Percentiles rank a stretch among this genome's conserved stretches.
Conservation (phyloP, 768 basidiomycete species). For the Candolleomyces eurysporus region DNA sequence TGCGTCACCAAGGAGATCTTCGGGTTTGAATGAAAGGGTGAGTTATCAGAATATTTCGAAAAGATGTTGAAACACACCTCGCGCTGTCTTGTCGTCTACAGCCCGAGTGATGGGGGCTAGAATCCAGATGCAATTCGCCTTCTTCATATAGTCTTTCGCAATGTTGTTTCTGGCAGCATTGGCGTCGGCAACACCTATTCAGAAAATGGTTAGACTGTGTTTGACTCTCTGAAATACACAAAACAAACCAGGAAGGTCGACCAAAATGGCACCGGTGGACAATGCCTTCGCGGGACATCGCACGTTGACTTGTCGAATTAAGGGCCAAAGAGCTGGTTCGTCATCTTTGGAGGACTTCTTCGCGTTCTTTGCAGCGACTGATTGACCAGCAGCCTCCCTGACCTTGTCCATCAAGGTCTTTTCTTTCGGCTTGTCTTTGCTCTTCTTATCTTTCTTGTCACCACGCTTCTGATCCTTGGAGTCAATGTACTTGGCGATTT, state of each 20-base stretch:
- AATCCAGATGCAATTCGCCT: slow-evolving; percentile 62
- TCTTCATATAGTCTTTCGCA: slow-evolving; percentile 68
- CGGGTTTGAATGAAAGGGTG: neutral
- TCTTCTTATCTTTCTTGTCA: slow-evolving; percentile 40
- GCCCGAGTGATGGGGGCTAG: slow-evolving; percentile 64
- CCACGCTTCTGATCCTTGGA: slow-evolving; percentile 60
- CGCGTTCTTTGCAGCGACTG: neutral
- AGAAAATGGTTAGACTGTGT: neutral
- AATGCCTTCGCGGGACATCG: slow-evolving; percentile 50
- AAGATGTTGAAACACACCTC: slow-evolving; percentile 32
- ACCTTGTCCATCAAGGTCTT: slow-evolving; percentile 34
- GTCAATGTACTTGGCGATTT: slow-evolving; percentile 64
- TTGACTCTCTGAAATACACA: neutral
- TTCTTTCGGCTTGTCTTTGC: slow-evolving; percentile 33
- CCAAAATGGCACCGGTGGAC: slow-evolving; percentile 59
- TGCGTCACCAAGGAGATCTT: slow-evolving; percentile 62
- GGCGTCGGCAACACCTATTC: slow-evolving; percentile 55
- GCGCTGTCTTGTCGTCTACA: slow-evolving; percentile 63
- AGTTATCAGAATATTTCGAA: neutral
- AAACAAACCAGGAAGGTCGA: slow-evolving; percentile 57
- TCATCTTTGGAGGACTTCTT: slow-evolving; percentile 18
- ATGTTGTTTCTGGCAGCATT: slow-evolving; percentile 64
- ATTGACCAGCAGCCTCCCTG: slow-evolving; percentile 19
- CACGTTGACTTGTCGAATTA: slow-evolving; percentile 63
- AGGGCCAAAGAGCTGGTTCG: slow-evolving; percentile 55